Evolutionary conservation across 257 asterid species (phyloP).

Genomic region (Scutellaria minor): DNA sequence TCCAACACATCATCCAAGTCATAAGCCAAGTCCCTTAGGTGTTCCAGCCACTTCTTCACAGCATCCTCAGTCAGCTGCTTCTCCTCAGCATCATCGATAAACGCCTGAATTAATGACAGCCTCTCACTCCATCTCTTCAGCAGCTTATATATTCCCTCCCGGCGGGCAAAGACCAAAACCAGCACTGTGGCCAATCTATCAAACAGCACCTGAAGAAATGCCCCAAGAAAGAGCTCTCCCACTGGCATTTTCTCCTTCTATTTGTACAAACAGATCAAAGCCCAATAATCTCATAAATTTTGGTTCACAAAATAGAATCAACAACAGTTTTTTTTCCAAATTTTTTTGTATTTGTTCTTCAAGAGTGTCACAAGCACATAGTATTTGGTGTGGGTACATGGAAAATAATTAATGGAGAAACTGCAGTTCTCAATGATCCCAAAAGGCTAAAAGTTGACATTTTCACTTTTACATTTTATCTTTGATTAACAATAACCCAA

Average conservation of each 20-base stretch:
- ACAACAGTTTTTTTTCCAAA: too few species aligned
- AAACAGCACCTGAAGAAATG: slow-evolving; percentile 56
- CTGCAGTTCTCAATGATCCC: too few species aligned
- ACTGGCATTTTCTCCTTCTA: slow-evolving; percentile 48
- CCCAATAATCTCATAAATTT: not conserved
- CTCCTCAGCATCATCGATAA: slow-evolving; percentile 68
- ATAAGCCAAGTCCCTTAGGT: slow-evolving; percentile 58
- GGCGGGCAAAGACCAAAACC: slow-evolving; percentile 50
- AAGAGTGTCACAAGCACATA: too few species aligned
- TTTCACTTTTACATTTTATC: too few species aligned
- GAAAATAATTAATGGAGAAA: too few species aligned
- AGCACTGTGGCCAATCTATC: slow-evolving; percentile 49
- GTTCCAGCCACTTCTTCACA: slow-evolving; percentile 59
- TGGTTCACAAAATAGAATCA: too few species aligned
- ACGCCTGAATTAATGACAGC: slow-evolving; percentile 41
- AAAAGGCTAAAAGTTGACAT: too few species aligned
- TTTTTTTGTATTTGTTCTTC: too few species aligned
- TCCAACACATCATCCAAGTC: slow-evolving; percentile 76
- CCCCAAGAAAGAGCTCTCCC: slow-evolving; percentile 67
- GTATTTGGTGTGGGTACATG: too few species aligned
- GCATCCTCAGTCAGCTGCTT: slow-evolving; percentile 51
- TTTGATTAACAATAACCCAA: too few species aligned
- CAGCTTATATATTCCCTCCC: slow-evolving; percentile 53
- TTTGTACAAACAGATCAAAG: not conserved
- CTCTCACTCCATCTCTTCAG: slow-evolving; percentile 43